These are phyloP conservation scores for Aegle marmelos DNA, from an alignment of 345 rosid genomes.

Conservation along the genomic window DNA sequence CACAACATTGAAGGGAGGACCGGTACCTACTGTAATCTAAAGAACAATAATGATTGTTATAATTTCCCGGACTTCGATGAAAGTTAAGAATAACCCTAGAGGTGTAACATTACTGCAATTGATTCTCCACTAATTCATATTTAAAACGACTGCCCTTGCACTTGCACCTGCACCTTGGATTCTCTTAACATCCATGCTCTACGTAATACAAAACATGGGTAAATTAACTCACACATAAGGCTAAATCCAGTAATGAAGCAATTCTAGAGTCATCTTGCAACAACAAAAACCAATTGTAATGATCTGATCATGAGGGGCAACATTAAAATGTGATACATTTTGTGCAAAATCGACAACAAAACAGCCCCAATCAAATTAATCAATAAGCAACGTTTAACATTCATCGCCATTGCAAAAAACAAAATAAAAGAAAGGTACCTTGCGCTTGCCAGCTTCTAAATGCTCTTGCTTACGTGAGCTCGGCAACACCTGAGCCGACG, in stretches of 20 bases:
- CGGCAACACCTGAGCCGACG: slow-evolving; percentile 89
- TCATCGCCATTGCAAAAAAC: background rate
- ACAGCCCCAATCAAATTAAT: background rate
- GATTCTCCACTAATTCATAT: background rate
- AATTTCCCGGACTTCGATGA: background rate
- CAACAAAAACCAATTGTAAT: background rate
- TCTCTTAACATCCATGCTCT: background rate
- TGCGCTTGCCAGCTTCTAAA: slow-evolving; percentile 90
- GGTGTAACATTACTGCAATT: background rate
- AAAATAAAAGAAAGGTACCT: slow-evolving; percentile 40
- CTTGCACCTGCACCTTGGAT: background rate
- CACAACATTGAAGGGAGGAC: background rate
- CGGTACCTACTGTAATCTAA: background rate
- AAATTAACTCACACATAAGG: background rate
- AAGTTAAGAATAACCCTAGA: background rate
- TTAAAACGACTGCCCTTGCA: background rate
- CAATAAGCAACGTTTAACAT: background rate
- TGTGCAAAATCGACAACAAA: background rate
- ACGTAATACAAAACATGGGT: background rate
- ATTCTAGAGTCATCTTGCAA: background rate
- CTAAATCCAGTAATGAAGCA: background rate
- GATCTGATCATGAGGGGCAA: background rate
- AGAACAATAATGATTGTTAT: background rate
- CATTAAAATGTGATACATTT: background rate
- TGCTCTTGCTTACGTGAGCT: slow-evolving; percentile 73